Evolutionary conservation across 495 filamentous ascomycete species (phyloP), one percentile per base, ranked within the genome.

Genomic region (Bathelium albidoporum): DNA sequence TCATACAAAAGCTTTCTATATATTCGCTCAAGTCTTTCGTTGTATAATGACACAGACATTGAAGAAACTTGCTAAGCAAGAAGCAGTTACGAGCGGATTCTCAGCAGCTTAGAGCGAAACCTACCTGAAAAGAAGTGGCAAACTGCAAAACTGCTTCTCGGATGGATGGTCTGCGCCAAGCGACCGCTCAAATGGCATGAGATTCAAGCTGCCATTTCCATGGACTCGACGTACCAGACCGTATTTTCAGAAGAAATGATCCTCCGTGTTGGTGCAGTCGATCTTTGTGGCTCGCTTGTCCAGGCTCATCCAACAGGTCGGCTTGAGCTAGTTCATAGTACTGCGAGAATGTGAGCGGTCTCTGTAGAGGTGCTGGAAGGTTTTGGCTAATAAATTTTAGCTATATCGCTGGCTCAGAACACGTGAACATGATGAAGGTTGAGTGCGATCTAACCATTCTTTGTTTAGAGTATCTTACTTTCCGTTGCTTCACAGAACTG

Each of bases 151-250:
- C 69, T 69, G 59, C 66, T 82, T 14, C 72, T 82, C 32, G 73
- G 73, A 22, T 79, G 77, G 74, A 65, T 82, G 0, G 67, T 75
- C 7, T 77, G 75, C 43, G 74, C 78, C 9, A 77, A 72, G 62
- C 66, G 79, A 20, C 74, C 77, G 1, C 65, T 83, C 34, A 77
- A 75, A 58, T 78, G 73, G 75, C 69, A 73, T 53, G 80, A 83
- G 63, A 71, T 83, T 10, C 75, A 78, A 64, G 75, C 75, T 1
- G 78, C 76, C 9, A 36, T 70, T 3, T 67, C 65, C 14, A 52
- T 70, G 0, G 52, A 70, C 22, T 26, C 60, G 32, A 60, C 61
- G 11, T 12, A n/a, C n/a, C 64, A 68, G 31, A 44, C 59, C 16
- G 41, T 68, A 7, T 64, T 63, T 22, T 60, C 53, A 22, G 45